Conservation (phyloP, 495 filamentous ascomycete genomes). For the Trichoderma parareesei region DNA sequence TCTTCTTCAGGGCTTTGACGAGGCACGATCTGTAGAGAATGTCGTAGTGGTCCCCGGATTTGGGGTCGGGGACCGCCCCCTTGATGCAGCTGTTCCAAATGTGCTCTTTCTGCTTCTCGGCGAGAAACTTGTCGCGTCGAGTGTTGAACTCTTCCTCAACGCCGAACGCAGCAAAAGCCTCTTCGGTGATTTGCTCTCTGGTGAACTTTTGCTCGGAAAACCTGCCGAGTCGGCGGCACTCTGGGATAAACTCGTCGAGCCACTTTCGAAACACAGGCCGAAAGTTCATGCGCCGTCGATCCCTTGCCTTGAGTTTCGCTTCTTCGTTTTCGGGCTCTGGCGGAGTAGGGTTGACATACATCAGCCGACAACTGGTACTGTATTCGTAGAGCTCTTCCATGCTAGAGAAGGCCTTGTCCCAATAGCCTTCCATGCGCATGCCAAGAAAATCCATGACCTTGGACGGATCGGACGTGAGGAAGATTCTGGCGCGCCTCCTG, state of each 20-base stretch:
- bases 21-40: neutral
- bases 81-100: conserved; percentile 32
- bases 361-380: conserved; percentile 43
- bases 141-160: conserved; percentile 19
- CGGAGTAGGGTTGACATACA: conserved; percentile 29
- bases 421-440: conserved; percentile 34
- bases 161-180: conserved; percentile 31
- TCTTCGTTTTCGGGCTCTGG: conserved; percentile 27
- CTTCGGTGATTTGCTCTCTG: conserved; percentile 23
- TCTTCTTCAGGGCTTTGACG: conserved; percentile 9
- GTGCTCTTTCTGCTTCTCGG: conserved; percentile 19
- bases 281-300: conserved; percentile 37
- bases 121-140: conserved; percentile 21
- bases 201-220: conserved; percentile 16
- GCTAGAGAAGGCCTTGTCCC: conserved; percentile 38
- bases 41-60: neutral
- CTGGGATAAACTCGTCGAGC: conserved; percentile 47
- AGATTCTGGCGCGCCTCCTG: conserved; percentile 45
- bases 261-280: conserved; percentile 43
- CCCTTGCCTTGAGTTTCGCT: conserved; percentile 41
- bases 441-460: conserved; percentile 51
- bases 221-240: conserved; percentile 25
- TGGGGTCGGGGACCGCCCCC: conserved; percentile 17
- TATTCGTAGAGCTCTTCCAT: conserved; percentile 50
- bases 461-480: conserved; percentile 46